Evolutionary conservation across 1,284 basidiomycete genomes (phyloP).

Genomic region (Inonotus obliquus): DNA sequence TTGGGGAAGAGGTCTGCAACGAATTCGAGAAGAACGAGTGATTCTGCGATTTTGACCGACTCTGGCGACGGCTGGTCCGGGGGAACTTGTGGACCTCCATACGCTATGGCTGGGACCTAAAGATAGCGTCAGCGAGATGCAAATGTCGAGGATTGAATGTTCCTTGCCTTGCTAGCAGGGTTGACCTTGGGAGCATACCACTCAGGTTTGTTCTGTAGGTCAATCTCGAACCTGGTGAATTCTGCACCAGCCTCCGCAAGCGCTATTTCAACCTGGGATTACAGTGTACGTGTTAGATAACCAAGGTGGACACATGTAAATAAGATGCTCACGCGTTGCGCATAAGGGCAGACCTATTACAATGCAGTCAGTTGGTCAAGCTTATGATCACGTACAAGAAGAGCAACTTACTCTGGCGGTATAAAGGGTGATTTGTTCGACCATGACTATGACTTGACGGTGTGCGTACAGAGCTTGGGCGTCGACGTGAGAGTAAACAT

Average conservation of each 20-base stretch:
- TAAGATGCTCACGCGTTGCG: slow-evolving; percentile 37
- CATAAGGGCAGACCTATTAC: slow-evolving; percentile 41
- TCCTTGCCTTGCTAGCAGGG: slow-evolving; percentile 53
- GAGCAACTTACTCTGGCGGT: slow-evolving; percentile 36
- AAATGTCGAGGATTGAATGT: neutral
- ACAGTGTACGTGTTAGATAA: neutral
- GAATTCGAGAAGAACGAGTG: slow-evolving; percentile 58
- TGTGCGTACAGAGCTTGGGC: neutral
- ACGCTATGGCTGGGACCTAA: slow-evolving; percentile 28
- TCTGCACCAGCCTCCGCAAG: slow-evolving; percentile 48
- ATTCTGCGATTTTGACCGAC: slow-evolving; percentile 51
- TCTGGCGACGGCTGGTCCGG: neutral
- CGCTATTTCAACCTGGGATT: slow-evolving; percentile 48
- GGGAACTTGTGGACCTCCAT: slow-evolving; percentile 46
- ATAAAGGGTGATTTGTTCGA: slow-evolving; percentile 42
- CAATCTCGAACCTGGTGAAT: slow-evolving; percentile 47
- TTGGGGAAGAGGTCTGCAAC: slow-evolving; percentile 50
- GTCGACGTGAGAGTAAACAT: neutral
- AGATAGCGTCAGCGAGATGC: neutral
- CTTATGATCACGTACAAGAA: neutral
- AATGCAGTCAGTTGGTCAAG: neutral
- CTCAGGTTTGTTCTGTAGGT: slow-evolving; percentile 57
- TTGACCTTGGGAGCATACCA: slow-evolving; percentile 63
- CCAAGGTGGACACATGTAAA: slow-evolving; percentile 18
- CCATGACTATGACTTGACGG: neutral